Evolutionary conservation across 495 filamentous ascomycete genomes (phyloP).

Genomic region (Penicillium argentinense): DNA sequence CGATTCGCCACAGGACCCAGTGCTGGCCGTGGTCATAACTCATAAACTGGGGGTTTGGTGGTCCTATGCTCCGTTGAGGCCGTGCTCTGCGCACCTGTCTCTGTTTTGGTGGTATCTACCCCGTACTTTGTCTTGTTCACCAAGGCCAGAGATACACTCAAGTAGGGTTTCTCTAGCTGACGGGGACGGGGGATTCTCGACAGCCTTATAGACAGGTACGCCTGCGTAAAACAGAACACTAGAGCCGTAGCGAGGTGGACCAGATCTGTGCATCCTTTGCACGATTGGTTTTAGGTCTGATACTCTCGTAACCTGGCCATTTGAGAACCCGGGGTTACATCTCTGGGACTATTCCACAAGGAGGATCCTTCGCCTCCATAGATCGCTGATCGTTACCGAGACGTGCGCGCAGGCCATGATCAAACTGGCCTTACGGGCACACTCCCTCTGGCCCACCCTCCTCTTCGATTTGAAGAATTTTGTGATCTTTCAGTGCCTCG

Average conservation of each 20-base stretch:
- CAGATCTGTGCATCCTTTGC: too few relatives aligned
- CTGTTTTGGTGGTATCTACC: background rate
- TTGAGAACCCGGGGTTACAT: conserved; percentile 10
- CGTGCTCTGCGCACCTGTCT: conserved; percentile 10
- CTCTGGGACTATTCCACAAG: conserved; percentile 9
- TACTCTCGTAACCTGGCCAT: conserved; percentile 1
- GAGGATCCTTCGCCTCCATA: conserved; percentile 8
- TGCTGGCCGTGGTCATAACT: conserved; percentile 20
- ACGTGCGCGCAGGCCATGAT: background rate
- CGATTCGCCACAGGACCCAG: conserved; percentile 24
- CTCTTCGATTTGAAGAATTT: background rate
- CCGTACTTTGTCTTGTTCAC: background rate
- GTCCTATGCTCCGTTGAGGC: too few relatives aligned
- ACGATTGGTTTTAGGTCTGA: conserved; percentile 1
- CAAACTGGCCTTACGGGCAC: background rate
- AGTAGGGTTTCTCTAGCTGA: background rate
- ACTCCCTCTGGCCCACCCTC: conserved; percentile 5
- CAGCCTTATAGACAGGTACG: conserved; percentile 2
- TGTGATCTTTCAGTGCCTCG: too few relatives aligned
- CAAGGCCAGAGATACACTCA: too few relatives aligned
- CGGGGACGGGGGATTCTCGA: background rate
- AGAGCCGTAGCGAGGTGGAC: too few relatives aligned
- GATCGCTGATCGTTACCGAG: conserved; percentile 14
- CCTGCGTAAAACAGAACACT: background rate
- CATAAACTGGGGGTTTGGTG: too few relatives aligned